phyloP scores from a whole-genome alignment of 2,329 filamentous ascomycete species.

The Ramichloridium luteum region DNA sequence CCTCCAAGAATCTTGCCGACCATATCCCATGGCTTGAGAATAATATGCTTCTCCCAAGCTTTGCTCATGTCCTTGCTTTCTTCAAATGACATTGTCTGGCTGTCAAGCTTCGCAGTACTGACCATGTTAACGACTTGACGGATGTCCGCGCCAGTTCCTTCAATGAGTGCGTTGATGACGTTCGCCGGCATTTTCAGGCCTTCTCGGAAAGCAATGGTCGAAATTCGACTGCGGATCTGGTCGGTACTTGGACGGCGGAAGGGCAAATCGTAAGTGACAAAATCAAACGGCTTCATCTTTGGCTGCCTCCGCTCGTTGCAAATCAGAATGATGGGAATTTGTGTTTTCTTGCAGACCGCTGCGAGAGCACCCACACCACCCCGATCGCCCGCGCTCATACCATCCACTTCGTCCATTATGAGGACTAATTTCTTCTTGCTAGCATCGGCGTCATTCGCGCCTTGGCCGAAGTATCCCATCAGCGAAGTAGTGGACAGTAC shows the following conservation, averaged over 20 bases:
- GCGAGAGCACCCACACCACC: conserved; percentile 91
- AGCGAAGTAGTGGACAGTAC: conserved; percentile 90
- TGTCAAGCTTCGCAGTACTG: conserved; percentile 81
- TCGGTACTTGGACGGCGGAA: conserved; percentile 86
- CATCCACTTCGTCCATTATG: conserved; percentile 98
- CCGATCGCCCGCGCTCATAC: conserved; percentile 94
- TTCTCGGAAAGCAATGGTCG: conserved; percentile 90
- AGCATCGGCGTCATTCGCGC: conserved; percentile 65
- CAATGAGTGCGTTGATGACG: conserved; percentile 86
- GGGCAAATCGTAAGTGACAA: conserved; percentile 67
- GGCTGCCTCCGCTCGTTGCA: conserved; percentile 88
- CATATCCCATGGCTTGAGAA: conserved; percentile 97
- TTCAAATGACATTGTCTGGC: conserved; percentile 66
- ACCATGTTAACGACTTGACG: conserved; percentile 99
- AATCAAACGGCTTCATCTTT: conserved; percentile 98
- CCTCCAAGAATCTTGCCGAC: conserved; percentile 82
- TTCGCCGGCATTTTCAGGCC: conserved; percentile 70
- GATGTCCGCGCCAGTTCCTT: conserved; percentile 91
- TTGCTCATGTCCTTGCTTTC: conserved; percentile 90
- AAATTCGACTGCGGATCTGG: conserved; percentile 80
- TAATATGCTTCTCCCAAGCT: conserved; percentile 94
- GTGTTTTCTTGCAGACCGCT: conserved; percentile 87
- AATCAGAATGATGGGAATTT: conserved; percentile 90
- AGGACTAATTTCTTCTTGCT: conserved; percentile 87
- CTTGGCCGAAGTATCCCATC: conserved; percentile 73